Evolutionary conservation across 108 stramenopile species (phyloP).

Genomic region (Licmophora abbreviata): DNA sequence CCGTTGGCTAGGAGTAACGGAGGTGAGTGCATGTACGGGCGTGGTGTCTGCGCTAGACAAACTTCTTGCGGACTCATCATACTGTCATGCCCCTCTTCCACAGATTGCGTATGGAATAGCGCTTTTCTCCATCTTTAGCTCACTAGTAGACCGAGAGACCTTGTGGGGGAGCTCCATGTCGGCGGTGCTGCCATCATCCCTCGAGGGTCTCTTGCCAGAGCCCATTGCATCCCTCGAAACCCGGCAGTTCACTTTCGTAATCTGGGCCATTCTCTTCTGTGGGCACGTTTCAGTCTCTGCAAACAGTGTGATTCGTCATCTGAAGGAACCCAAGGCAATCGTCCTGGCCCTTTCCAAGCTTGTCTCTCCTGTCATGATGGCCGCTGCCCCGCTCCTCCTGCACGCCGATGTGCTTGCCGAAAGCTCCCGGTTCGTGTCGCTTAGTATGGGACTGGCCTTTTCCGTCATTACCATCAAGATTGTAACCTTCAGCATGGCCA

Average conservation of each 20-base stretch:
- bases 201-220: slow-evolving; percentile 11
- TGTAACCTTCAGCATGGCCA: slow-evolving; percentile 79
- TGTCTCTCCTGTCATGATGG: slow-evolving; percentile 30
- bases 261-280: slow-evolving; percentile 30
- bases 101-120: slow-evolving; percentile 46
- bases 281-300: slow-evolving; percentile 33
- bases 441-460: slow-evolving; percentile 47
- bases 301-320: slow-evolving; percentile 25
- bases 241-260: slow-evolving; percentile 17
- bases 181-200: slow-evolving; percentile 10
- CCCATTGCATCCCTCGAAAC: slow-evolving; percentile 25
- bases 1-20: slow-evolving; percentile 74
- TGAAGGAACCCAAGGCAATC: slow-evolving; percentile 8
- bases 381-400: slow-evolving; percentile 24
- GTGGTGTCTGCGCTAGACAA: too few relatives aligned
- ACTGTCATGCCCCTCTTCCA: too few relatives aligned
- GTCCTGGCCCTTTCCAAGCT: slow-evolving; percentile 53
- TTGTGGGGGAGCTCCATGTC: slow-evolving; percentile 26
- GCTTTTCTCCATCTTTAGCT: slow-evolving; percentile 16
- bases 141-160: slow-evolving; percentile 33
- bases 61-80: too few relatives aligned
- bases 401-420: slow-evolving; percentile 13
- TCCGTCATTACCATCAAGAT: slow-evolving; percentile 78
- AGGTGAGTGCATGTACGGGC: too few relatives aligned
- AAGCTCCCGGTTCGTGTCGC: slow-evolving; percentile 30